Base-by-base conservation (phyloP, 768 basidiomycete genomes). In the Tricholomella constricta region DNA sequence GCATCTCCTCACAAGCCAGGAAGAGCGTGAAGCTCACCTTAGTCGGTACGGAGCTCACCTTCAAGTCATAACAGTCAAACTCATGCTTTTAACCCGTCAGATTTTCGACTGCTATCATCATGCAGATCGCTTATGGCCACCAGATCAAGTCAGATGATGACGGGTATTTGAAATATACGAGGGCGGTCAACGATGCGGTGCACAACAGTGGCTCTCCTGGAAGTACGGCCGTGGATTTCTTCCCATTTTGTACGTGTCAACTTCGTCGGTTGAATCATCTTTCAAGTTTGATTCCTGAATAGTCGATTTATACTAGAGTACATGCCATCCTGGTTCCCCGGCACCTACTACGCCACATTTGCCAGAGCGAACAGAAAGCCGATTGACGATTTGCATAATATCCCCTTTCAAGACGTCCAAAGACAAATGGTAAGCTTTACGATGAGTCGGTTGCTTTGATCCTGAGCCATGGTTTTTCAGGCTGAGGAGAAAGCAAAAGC, bases 101-200 rank as follows among this genome's bases (percentile, higher is more conserved):
- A n/a, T 54, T 45, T 54, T 56, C 41, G 37, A 53, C 42, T 2
- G 54, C 58, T 6, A 61, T 60, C 10, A 66, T 69, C 26, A 62
- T 69, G 60, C 47, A 54, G 36, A 51, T 67, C 43, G 59, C 69
- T 0, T 73, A 70, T 40, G 74, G 75, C 9, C 65, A 72, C 31
- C 55, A 62, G 20, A 56, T 75, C 38, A 54, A 59, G 2, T 65
- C 65, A 7, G 54, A 61, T 32, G 68, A 74, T 12, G 77, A 81
- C 49, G 63, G 66, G 2, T 68, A 72, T 42, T 62, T 81, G n/a
- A 45, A 57, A 11, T 55, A 72, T 10, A 71, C 71, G 6, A 67
- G 74, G 31, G 57, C 63, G 20, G 65, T 69, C 17, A 56, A 65
- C 22, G 42, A 65, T n/a, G 51, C 67, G 49, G 45, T 69, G 46